These are phyloP conservation scores for Sugiyamaella sp. DNA, from an alignment of 1,139 yeast species.

Conservation along the genomic window DNA sequence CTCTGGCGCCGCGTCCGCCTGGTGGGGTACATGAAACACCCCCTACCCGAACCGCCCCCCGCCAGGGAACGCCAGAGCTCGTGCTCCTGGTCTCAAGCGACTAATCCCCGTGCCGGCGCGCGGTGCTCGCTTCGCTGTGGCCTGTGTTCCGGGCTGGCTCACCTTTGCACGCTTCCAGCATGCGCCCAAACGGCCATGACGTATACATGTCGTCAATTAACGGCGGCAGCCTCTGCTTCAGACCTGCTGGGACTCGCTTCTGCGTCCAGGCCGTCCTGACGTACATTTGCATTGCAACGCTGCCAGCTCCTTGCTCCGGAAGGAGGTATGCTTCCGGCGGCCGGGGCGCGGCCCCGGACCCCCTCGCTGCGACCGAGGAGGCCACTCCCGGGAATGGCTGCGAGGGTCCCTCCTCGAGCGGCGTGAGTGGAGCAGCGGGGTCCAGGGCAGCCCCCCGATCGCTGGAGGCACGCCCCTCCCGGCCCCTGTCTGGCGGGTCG, in stretches of 20 bases:
- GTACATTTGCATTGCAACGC: neutral
- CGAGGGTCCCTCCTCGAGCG: neutral
- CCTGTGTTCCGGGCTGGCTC: too few relatives aligned
- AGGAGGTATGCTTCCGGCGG: neutral
- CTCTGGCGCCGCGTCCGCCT: neutral
- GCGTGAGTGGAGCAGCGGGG: neutral
- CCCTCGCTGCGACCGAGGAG: neutral
- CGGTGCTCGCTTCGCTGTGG: too few relatives aligned
- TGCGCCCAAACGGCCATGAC: too few relatives aligned
- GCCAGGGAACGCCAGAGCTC: neutral
- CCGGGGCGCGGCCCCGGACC: conserved; percentile 2
- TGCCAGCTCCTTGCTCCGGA: neutral
- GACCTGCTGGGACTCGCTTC: too few relatives aligned
- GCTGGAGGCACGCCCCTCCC: too few relatives aligned
- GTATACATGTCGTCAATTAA: neutral
- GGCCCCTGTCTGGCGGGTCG: too few relatives aligned
- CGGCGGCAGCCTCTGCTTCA: too few relatives aligned
- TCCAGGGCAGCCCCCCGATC: neutral
- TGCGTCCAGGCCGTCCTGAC: neutral
- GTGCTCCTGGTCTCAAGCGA: neutral
- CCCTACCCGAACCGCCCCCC: neutral
- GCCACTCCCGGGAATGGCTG: neutral
- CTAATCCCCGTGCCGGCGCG: too few relatives aligned
- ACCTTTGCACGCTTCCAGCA: neutral
- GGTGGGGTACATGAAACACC: neutral